Percentiles rank a stretch among this genome's conserved stretches.
These are phyloP conservation scores for Delphinella strobiligena DNA, from an alignment of 2,329 filamentous ascomycete genomes.

Conservation along the genomic window DNA sequence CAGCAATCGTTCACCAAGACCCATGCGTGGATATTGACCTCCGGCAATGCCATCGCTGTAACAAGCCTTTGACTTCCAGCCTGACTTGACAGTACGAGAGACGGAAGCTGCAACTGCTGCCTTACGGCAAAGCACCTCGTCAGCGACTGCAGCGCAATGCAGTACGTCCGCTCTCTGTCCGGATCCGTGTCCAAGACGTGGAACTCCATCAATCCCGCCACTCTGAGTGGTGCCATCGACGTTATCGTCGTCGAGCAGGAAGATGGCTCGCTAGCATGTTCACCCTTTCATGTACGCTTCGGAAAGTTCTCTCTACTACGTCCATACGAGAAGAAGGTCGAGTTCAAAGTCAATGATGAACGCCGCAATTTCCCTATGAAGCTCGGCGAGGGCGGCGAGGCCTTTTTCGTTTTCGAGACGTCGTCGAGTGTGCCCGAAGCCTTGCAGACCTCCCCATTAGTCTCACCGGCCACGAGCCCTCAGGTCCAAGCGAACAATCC, in stretches of 20 bases:
- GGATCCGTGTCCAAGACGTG: constrained; percentile 95
- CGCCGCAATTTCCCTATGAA: constrained; percentile 98
- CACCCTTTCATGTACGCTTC: constrained; percentile 96
- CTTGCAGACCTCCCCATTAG: constrained; percentile 85
- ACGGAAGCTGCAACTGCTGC: too few species aligned
- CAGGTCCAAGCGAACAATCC: too few species aligned
- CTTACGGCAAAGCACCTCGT: background rate
- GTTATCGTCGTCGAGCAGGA: constrained; percentile 96
- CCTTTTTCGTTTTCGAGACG: constrained; percentile 98
- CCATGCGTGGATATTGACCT: background rate
- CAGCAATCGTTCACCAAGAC: background rate
- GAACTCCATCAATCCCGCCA: constrained; percentile 99
- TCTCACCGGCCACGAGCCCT: constrained; percentile 81
- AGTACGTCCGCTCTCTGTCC: constrained; percentile 93
- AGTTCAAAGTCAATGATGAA: constrained; percentile 85
- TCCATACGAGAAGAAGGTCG: constrained; percentile 96
- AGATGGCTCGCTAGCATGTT: constrained; percentile 78
- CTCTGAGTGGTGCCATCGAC: constrained; percentile 93
- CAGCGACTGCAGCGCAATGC: constrained; percentile 47
- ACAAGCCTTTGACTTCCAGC: background rate
- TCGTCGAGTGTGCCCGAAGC: constrained; percentile 82
- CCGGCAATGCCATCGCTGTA: background rate
- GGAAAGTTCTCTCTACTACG: constrained; percentile 95
- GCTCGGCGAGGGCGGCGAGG: constrained; percentile 90
- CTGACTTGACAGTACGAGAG: too few species aligned